Percentiles rank a stretch among this genome's conserved stretches.
Conservation (phyloP, 2,329 filamentous ascomycete genomes). For the Exophiala bonariae region DNA sequence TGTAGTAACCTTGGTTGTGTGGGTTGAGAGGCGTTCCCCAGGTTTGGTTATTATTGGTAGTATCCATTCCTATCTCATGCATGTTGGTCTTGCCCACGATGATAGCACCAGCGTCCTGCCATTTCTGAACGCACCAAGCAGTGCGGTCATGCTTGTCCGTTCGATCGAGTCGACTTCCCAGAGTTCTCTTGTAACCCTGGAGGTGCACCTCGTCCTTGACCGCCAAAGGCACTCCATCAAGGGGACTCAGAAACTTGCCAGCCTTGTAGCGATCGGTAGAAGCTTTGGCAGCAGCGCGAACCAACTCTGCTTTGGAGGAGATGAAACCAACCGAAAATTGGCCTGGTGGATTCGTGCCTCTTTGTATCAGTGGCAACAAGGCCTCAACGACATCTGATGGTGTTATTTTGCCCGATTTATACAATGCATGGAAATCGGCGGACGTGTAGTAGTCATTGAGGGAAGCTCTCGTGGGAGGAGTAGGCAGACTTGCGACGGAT, state of each 20-base stretch:
- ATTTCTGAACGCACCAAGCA: slow-evolving; percentile 68
- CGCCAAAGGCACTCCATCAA: slow-evolving; percentile 81
- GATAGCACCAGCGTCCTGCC: slow-evolving; percentile 73
- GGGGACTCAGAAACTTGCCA: slow-evolving; percentile 64
- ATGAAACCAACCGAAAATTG: slow-evolving; percentile 73
- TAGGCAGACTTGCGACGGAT: slow-evolving; percentile 26
- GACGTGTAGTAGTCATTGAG: slow-evolving; percentile 63
- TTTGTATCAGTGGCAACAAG: slow-evolving; percentile 69
- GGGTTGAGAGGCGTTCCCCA: slow-evolving; percentile 78
- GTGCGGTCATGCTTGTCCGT: slow-evolving; percentile 51
- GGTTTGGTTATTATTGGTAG: slow-evolving; percentile 76
- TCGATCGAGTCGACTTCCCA: slow-evolving; percentile 64
- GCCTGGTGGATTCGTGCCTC: slow-evolving; percentile 54
- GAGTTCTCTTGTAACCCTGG: slow-evolving; percentile 66
- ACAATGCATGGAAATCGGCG: slow-evolving; percentile 75
- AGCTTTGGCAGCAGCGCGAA: slow-evolving; percentile 67
- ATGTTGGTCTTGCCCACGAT: slow-evolving; percentile 75
- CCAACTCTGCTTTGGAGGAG: slow-evolving; percentile 62
- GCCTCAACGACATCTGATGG: slow-evolving; percentile 71
- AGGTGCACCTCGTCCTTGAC: slow-evolving; percentile 80
- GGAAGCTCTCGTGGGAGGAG: slow-evolving; percentile 37
- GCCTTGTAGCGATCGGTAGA: slow-evolving; percentile 72
- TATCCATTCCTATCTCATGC: slow-evolving; percentile 79
- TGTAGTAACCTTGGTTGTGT: slow-evolving; percentile 73
- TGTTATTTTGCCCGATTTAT: slow-evolving; percentile 67